These are phyloP conservation scores for Cymbopogon flexuosus DNA, from an alignment of 202 grass and related monocot species.

Conservation along the genomic window DNA sequence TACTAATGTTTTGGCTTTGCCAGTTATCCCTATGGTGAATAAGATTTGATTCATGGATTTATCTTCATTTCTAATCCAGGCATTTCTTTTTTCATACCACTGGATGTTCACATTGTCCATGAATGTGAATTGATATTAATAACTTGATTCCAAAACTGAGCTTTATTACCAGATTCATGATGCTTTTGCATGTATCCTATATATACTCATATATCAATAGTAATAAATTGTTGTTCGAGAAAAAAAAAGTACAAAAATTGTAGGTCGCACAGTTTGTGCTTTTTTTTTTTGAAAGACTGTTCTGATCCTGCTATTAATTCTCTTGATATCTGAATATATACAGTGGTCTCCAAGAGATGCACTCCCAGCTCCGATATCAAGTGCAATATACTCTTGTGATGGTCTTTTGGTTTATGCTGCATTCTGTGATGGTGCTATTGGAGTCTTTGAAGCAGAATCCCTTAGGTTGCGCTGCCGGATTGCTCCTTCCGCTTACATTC, in stretches of 20 bases:
- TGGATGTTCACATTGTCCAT: neutral
- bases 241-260: neutral
- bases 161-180: neutral
- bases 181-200: neutral
- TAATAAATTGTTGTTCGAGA: neutral
- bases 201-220: neutral
- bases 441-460: slow-evolving; percentile 86
- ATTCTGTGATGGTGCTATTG: slow-evolving; percentile 92
- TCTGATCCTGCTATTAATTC: slow-evolving; percentile 8
- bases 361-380: slow-evolving; percentile 80
- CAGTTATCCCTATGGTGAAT: neutral
- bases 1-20: slow-evolving; percentile 3
- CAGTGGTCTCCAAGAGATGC: slow-evolving; percentile 88
- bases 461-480: slow-evolving; percentile 85
- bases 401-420: slow-evolving; percentile 72
- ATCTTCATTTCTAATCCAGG: neutral
- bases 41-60: slow-evolving; percentile 11
- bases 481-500: slow-evolving; percentile 76
- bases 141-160: neutral
- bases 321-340: slow-evolving; percentile 18
- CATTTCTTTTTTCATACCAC: neutral
- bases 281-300: too few relatives aligned
- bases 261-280: neutral
- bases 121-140: neutral
- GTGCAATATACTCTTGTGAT: slow-evolving; percentile 98